Base-by-base conservation (phyloP, 2,329 filamentous ascomycete genomes). In the Colletotrichum destructivum region DNA sequence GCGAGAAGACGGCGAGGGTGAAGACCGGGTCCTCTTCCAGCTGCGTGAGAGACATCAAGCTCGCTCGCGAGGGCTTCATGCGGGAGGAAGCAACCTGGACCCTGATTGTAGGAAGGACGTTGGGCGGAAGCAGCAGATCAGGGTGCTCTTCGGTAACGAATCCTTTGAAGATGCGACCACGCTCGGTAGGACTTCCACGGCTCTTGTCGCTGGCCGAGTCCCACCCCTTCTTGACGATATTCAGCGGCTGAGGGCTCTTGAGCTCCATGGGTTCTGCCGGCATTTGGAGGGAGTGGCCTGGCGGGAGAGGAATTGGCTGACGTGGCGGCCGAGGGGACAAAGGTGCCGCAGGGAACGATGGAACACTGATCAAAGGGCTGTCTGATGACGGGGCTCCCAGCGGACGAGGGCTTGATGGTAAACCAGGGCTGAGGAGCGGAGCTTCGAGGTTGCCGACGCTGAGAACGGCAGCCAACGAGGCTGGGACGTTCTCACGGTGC, bases 11-110 rank as follows among this genome's bases (percentile, higher is more conserved):
- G 21, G 95, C 95, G 64, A 99, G 85, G 0, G 95, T 98, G 78
- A 98, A 98, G 0, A 98, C 96, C 0, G 95, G 94, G 76, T 98
- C 95, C 78, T 98, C 96, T 69, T 98, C 95, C 23, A 93, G 86
- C 73, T 94, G 92, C 62, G 91, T 96, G 13, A 95, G 85, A 2
- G 91, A 93, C 77, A 98, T 85, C 75, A 96, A 89, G 79, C 95
- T 98, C 47, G 94, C 91, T 74, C 96, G 88, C 0, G 96, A 98
- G 16, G 96, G 96, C 78, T 94, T 95, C 86, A 99, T 91, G n/a
- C 96, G 91, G 26, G 96, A 98, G 5, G 96, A 98, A 4, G 95
- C 94, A 4, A 98, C 96, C 79, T 90, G 94, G 59, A 98, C 91
- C 74, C 93, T 90, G 67, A 99, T 92, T 1, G 94, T 94, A 4